Percentiles rank a stretch among this genome's conserved stretches.
Conservation (phyloP, 495 filamentous ascomycete species). For the Cercophora newfieldiana region DNA sequence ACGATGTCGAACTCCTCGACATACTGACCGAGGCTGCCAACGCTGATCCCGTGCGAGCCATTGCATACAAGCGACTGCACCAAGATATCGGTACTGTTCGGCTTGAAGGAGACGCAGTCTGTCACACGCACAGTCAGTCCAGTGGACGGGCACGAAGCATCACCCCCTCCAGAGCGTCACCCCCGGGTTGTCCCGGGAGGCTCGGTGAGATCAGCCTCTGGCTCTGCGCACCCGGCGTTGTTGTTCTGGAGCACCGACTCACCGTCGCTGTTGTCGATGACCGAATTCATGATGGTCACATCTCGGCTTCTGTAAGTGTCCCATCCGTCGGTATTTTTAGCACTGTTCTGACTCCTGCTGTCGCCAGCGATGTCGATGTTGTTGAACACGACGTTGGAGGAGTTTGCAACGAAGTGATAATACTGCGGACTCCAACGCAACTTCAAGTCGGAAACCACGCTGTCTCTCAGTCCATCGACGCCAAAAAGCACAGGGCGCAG, state of each 20-base stretch:
- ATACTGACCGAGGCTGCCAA: constrained; percentile 70
- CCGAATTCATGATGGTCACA: constrained; percentile 67
- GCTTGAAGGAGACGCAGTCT: constrained; percentile 76
- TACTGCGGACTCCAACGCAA: constrained; percentile 56
- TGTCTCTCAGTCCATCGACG: constrained; percentile 61
- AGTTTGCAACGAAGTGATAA: constrained; percentile 63
- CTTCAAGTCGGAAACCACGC: constrained; percentile 19
- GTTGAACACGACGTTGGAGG: constrained; percentile 63
- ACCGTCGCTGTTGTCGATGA: constrained; percentile 67
- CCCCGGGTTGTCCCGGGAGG: not conserved
- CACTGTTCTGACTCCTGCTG: constrained; percentile 41
- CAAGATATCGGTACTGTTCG: constrained; percentile 72
- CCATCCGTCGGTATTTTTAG: constrained; percentile 71
- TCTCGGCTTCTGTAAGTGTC: constrained; percentile 65
- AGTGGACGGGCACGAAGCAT: not conserved
- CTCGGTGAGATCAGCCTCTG: too few species aligned
- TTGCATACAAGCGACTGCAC: constrained; percentile 70
- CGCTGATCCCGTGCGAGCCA: constrained; percentile 72
- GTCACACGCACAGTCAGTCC: not conserved
- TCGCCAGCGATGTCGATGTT: constrained; percentile 60
- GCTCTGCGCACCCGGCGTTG: not conserved
- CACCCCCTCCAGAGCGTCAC: too few species aligned
- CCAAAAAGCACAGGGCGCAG: constrained; percentile 37
- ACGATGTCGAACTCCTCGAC: constrained; percentile 63
- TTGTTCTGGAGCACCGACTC: constrained; percentile 1